A percentile compares a stretch with the other conserved stretches of the same genome.
Evolutionary conservation across 805 yeast species (phyloP).

Genomic region (Ogataea chonburiensis): DNA sequence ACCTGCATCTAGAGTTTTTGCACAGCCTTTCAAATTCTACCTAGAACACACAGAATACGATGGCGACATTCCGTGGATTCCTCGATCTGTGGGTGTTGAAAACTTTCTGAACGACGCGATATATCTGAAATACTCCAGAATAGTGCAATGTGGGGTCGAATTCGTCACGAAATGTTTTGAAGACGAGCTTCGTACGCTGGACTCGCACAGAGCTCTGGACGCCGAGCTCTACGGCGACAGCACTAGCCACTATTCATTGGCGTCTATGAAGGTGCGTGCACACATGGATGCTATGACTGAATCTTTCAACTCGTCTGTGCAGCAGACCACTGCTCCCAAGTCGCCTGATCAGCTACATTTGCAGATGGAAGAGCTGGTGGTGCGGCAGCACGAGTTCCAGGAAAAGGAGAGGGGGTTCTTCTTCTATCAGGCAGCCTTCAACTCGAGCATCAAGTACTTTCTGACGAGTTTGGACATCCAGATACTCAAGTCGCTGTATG

Average conservation of each 20-base stretch:
- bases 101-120: conserved; percentile 24
- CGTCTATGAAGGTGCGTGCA: conserved; percentile 53
- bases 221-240: conserved; percentile 58
- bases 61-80: conserved; percentile 59
- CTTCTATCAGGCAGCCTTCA: conserved; percentile 71
- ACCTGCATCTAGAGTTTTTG: conserved; percentile 30
- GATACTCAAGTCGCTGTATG: conserved; percentile 62
- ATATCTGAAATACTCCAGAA: conserved; percentile 55
- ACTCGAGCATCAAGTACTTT: conserved; percentile 62
- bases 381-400: conserved; percentile 19
- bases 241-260: conserved; percentile 51
- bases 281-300: conserved; percentile 41
- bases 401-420: conserved; percentile 50
- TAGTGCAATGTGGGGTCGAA: conserved; percentile 62
- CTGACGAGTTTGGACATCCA: conserved; percentile 79
- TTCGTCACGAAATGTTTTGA: conserved; percentile 56
- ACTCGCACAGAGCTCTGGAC: conserved; percentile 54
- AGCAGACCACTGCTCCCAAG: conserved; percentile 5
- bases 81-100: conserved; percentile 25
- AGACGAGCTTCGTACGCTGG: conserved; percentile 56
- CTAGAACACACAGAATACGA: conserved; percentile 23
- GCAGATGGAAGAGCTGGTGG: conserved; percentile 18
- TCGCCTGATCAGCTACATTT: conserved; percentile 3
- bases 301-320: conserved; percentile 25
- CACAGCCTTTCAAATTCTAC: conserved; percentile 33